Evolutionary conservation across 495 filamentous ascomycete species (phyloP).

Genomic region (Cercophora sp.): DNA sequence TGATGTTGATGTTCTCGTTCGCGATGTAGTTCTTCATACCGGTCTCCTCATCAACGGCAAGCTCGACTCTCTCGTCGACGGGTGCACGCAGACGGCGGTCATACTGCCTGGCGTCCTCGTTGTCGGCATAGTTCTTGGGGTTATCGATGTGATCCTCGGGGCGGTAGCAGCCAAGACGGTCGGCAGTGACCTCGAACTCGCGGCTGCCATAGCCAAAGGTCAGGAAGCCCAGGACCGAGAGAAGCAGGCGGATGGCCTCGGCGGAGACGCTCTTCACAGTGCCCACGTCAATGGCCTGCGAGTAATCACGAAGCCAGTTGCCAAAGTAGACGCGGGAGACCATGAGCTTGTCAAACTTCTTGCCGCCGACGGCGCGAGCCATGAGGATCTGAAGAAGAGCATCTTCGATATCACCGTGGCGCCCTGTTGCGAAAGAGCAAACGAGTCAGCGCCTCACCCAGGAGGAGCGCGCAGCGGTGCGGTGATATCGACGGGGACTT

Average conservation of each 20-base stretch:
- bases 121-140: conserved; percentile 73
- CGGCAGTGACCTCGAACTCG: conserved; percentile 87
- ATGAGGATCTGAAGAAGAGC: conserved; percentile 70
- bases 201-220: conserved; percentile 78
- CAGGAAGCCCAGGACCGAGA: conserved; percentile 58
- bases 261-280: conserved; percentile 84
- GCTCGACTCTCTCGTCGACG: conserved; percentile 71
- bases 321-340: conserved; percentile 85
- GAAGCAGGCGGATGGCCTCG: conserved; percentile 80
- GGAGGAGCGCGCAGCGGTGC: not conserved
- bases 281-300: conserved; percentile 78
- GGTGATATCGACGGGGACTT: not conserved
- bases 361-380: conserved; percentile 71
- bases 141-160: conserved; percentile 88
- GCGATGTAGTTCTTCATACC: conserved; percentile 92
- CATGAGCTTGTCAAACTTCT: conserved; percentile 83
- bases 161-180: conserved; percentile 83
- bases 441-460: conserved; percentile 4
- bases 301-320: conserved; percentile 87
- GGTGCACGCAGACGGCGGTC: conserved; percentile 75
- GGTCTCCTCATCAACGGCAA: conserved; percentile 70
- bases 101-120: conserved; percentile 77
- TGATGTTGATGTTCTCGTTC: conserved; percentile 67
- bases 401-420: conserved; percentile 96
- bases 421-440: conserved; percentile 45